phyloP scores from a whole-genome alignment of 306 rosid species.

The Hippophae rhamnoides region DNA sequence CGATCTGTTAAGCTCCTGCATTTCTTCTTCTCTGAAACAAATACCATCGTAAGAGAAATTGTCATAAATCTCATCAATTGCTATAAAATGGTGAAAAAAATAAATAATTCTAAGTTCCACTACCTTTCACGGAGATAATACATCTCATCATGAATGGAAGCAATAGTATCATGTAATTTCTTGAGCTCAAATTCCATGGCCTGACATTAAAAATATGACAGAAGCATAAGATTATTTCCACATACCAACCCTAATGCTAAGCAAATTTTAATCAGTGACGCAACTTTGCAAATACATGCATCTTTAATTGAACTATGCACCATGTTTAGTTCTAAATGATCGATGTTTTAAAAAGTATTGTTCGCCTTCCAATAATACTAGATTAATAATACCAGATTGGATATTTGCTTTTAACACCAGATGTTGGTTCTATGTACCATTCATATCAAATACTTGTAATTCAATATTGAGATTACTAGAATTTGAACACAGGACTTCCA shows the following conservation, averaged over 20 bases:
- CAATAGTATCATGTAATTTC: constrained; percentile 57
- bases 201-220: constrained; percentile 29
- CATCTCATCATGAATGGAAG: constrained; percentile 83
- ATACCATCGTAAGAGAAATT: not conserved
- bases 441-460: no score
- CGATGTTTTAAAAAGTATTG: no score
- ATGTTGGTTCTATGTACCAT: no score
- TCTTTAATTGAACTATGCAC: no score
- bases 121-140: constrained; percentile 73
- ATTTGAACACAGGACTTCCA: no score
- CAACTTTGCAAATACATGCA: not conserved
- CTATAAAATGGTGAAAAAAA: not conserved
- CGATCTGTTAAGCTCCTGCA: constrained; percentile 74
- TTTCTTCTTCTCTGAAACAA: constrained; percentile 73
- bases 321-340: no score
- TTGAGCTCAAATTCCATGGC: constrained; percentile 76
- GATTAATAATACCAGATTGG: no score
- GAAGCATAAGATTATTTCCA: constrained; percentile 3
- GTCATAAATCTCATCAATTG: not conserved
- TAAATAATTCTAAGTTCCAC: not conserved
- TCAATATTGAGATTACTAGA: no score
- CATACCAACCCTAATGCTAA: not conserved
- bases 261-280: not conserved
- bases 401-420: no score
- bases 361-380: no score